A percentile compares a stretch with the other conserved stretches of the same genome.
Conservation (phyloP, 129 eudicot genomes). For the Tanacetum coccineum region DNA sequence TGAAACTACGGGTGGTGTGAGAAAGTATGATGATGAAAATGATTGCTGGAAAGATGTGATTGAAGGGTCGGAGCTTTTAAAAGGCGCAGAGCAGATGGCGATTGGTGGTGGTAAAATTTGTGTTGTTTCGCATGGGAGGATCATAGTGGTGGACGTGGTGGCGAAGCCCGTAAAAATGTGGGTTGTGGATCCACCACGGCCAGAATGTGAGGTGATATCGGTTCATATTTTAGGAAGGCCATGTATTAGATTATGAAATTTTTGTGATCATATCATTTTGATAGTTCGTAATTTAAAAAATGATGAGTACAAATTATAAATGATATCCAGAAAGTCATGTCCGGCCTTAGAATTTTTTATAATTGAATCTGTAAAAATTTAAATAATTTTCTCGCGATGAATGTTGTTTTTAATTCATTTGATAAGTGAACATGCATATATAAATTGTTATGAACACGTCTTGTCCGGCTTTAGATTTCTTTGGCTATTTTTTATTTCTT, state of each 20-base stretch:
- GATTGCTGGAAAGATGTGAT: conserved; percentile 58
- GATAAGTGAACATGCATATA: not conserved
- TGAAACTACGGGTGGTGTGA: conserved; percentile 46
- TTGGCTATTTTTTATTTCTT: conserved; percentile 1
- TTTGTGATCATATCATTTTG: not conserved
- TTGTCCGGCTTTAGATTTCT: conserved; percentile 19
- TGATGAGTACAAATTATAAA: too few relatives aligned
- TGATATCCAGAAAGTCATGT: conserved; percentile 7
- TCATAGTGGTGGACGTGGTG: conserved; percentile 52
- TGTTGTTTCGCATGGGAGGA: conserved; percentile 35
- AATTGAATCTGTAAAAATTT: not conserved
- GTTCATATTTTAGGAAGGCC: conserved; percentile 67
- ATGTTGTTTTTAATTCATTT: not conserved
- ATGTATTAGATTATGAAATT: conserved; percentile 14
- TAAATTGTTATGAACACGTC: conserved; percentile 1
- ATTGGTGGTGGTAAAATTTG: conserved; percentile 58
- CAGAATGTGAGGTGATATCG: conserved; percentile 49
- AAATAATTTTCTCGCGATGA: not conserved
- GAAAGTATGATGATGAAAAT: conserved; percentile 37
- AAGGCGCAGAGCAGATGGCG: conserved; percentile 51
- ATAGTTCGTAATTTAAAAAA: too few relatives aligned
- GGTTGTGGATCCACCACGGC: conserved; percentile 45
- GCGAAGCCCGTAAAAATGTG: conserved; percentile 38
- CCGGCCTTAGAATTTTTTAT: conserved; percentile 28
- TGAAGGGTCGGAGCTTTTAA: conserved; percentile 32